phyloP scores from a whole-genome alignment of 768 basidiomycete species.

The Amanita molliuscula region DNA sequence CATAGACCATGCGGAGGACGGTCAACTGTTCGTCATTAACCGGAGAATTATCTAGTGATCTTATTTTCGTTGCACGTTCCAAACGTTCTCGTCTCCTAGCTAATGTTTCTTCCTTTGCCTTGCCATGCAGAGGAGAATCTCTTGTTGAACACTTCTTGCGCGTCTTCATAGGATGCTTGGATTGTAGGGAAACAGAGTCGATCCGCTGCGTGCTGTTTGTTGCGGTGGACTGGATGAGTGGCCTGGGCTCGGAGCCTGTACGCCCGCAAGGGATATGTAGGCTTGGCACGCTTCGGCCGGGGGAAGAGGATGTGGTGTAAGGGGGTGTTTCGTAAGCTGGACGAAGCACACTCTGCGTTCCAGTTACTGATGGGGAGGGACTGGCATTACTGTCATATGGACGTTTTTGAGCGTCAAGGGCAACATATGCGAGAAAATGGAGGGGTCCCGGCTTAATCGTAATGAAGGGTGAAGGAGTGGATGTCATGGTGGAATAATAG shows the following conservation, averaged over 20 bases:
- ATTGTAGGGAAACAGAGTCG: slow-evolving; percentile 12
- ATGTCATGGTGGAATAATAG: slow-evolving; percentile 8
- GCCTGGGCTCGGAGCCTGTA: slow-evolving; percentile 13
- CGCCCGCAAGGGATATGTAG: slow-evolving; percentile 17
- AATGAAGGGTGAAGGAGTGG: slow-evolving; percentile 12
- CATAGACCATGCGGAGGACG: slow-evolving; percentile 53
- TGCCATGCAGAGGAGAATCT: slow-evolving; percentile 16
- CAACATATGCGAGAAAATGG: slow-evolving; percentile 26
- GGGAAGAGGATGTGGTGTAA: slow-evolving; percentile 9
- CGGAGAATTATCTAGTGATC: slow-evolving; percentile 42
- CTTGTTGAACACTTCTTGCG: slow-evolving; percentile 17
- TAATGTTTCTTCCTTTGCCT: slow-evolving; percentile 20
- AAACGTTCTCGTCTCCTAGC: slow-evolving; percentile 22
- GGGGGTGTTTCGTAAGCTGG: slow-evolving; percentile 13
- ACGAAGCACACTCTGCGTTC: slow-evolving; percentile 10
- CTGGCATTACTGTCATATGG: slow-evolving; percentile 10
- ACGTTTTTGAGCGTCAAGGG: slow-evolving; percentile 15
- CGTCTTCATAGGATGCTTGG: slow-evolving; percentile 16
- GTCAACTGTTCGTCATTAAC: slow-evolving; percentile 45
- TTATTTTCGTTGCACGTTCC: slow-evolving; percentile 28
- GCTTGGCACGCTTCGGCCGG: slow-evolving; percentile 15
- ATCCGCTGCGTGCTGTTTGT: slow-evolving; percentile 14
- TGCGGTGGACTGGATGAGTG: slow-evolving; percentile 20
- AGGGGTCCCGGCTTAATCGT: slow-evolving; percentile 23
- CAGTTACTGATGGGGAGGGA: slow-evolving; percentile 9